Evolutionary conservation across 2,329 filamentous ascomycete species (phyloP), one percentile per base, ranked within the genome.

Genomic region (Diaporthe ampelina): DNA sequence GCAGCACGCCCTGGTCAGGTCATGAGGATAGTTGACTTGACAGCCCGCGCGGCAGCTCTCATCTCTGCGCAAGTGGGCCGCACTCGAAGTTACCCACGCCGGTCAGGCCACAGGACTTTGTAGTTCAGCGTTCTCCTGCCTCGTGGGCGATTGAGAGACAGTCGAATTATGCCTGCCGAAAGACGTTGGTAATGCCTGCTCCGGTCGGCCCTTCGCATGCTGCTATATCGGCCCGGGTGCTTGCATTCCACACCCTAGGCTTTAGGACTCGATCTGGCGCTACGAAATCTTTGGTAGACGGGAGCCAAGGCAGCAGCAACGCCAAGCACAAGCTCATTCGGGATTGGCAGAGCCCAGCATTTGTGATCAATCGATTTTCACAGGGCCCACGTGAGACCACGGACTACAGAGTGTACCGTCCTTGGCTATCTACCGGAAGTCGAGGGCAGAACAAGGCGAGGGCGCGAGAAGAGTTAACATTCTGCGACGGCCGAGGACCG

Each of bases 401-500:
- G n/a, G 35, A 11, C 54, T 21, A 56, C 70, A 26, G 35, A 52
- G 19, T 29, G 32, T n/a, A 13, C 45, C 43, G 17, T 32, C 40
- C 13, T 35, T 13, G 45, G 63, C 4, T 32, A 17, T 29, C 24
- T 24, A 37, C n/a, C 45, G 32, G 29, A n/a, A 35, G 35, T 40
- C 17, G 35, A 56, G 43, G 35, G 13, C n/a, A 19, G 4, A 32
- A 45, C 26, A 45, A 24, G 52, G 35, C 13, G 68, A 70, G 40
- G 37, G n/a, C 63, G 43, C 43, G 43, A 40, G 56, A 54, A 63
- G 57, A 29, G 4, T 50, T 61, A 40, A 40, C 48, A 40, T 68
- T 68, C 63, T 68, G 29, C 63, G 29, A 37, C 29, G 63, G 45
- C 63, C 63, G 63, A 67, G 7, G 63, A 52, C 63, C 45, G 54